Conservation (phyloP, 805 yeast species). For the Kazachstania bromeliacearum region DNA sequence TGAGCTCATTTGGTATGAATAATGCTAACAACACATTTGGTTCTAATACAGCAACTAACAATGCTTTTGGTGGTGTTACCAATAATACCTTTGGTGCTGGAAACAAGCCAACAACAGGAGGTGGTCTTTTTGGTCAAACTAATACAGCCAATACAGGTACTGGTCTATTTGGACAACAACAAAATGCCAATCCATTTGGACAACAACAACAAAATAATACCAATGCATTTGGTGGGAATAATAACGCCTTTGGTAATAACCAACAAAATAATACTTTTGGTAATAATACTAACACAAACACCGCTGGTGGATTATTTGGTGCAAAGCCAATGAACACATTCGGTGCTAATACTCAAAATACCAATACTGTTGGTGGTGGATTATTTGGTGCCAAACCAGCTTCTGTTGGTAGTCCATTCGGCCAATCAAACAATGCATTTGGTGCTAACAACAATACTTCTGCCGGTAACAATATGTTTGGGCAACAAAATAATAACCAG, state of each 20-base stretch:
- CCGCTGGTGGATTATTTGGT: slow-evolving; percentile 29
- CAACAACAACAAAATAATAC: slow-evolving; percentile 13
- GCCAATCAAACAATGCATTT: slow-evolving; percentile 16
- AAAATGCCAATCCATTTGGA: slow-evolving; percentile 9
- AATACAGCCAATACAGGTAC: slow-evolving; percentile 6
- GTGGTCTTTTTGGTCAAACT: slow-evolving; percentile 15
- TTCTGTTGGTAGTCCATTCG: slow-evolving; percentile 25
- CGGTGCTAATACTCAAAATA: slow-evolving; percentile 9
- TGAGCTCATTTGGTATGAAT: slow-evolving; percentile 18
- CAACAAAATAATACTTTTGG: slow-evolving; percentile 25
- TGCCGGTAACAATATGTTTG: slow-evolving; percentile 27
- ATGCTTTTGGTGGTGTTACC: slow-evolving; percentile 17
- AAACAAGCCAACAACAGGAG: slow-evolving; percentile 14
- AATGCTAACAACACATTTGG: slow-evolving; percentile 10
- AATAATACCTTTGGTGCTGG: slow-evolving; percentile 26
- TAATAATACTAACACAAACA: slow-evolving; percentile 16
- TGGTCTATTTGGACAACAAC: slow-evolving; percentile 13
- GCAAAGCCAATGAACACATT: slow-evolving; percentile 7
- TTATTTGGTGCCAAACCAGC: slow-evolving; percentile 18
- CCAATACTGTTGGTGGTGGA: slow-evolving; percentile 16
- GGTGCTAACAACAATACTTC: slow-evolving; percentile 13
- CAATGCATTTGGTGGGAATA: slow-evolving; percentile 21
- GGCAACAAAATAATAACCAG: slow-evolving; percentile 13
- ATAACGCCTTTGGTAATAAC: slow-evolving; percentile 5
- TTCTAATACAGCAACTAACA: slow-evolving; percentile 10